Conservation (phyloP, 108 stramenopile genomes). For the Conticribra guillardii region DNA sequence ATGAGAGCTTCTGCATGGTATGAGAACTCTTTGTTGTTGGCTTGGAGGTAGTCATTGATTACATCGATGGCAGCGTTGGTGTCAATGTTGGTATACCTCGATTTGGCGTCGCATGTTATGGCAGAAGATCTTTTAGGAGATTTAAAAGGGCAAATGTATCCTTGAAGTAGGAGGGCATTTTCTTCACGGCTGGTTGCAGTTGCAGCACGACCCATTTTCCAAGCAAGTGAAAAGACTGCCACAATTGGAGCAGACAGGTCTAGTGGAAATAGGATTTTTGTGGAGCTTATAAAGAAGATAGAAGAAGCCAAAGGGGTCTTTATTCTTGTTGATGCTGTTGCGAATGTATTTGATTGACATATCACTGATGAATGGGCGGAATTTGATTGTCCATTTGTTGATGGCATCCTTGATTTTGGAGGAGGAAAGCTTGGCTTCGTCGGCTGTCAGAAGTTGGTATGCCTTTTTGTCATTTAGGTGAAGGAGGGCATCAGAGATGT, state of each 20-base stretch:
- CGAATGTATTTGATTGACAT: no score
- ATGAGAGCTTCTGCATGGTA: constrained; percentile 13
- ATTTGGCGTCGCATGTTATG: constrained; percentile 28
- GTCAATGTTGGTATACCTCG: constrained; percentile 43
- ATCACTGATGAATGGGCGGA: no score
- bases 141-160: constrained; percentile 3
- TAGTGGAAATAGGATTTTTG: no score
- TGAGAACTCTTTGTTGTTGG: not conserved
- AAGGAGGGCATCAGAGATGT: not conserved
- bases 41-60: constrained; percentile 6
- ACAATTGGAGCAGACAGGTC: constrained; percentile 11
- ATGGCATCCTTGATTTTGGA: not conserved
- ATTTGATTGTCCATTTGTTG: not conserved
- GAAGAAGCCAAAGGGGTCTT: no score
- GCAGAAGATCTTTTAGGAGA: not conserved
- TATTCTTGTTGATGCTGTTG: no score
- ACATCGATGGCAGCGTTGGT: constrained; percentile 15
- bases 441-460: not conserved
- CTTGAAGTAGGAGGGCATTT: constrained; percentile 6
- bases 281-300: no score
- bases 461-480: not conserved
- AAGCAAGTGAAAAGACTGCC: not conserved
- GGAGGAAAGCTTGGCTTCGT: not conserved
- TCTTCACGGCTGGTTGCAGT: constrained; percentile 2
- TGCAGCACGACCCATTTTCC: constrained; percentile 7